Evolutionary conservation across 2,329 filamentous ascomycete species (phyloP).

Genomic region (Colletotrichum phormii): DNA sequence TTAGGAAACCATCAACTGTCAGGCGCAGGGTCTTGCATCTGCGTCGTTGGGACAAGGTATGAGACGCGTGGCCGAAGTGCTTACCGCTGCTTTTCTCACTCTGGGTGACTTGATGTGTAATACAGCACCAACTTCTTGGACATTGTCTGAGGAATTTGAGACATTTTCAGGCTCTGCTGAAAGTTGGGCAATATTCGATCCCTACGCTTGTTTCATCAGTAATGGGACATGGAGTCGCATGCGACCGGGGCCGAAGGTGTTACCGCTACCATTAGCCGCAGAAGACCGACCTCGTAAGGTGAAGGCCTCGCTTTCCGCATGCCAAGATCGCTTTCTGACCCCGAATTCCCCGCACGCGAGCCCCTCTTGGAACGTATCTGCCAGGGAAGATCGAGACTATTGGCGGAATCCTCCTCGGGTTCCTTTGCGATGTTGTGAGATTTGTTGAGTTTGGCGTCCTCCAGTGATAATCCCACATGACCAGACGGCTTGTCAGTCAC

Average conservation of each 20-base stretch:
- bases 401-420: background rate
- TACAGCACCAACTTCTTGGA: background rate
- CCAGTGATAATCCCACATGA: background rate
- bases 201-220: background rate
- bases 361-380: background rate
- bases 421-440: background rate
- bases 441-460: background rate
- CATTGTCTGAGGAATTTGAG: background rate
- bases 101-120: background rate
- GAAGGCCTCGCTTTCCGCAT: constrained; percentile 16
- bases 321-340: background rate
- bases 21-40: constrained; percentile 10
- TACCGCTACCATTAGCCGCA: background rate
- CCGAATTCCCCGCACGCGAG: constrained; percentile 28
- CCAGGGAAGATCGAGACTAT: background rate
- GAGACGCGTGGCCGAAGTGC: background rate
- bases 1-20: constrained; percentile 1
- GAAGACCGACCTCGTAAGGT: background rate
- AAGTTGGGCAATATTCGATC: background rate
- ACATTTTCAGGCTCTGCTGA: background rate
- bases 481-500: background rate
- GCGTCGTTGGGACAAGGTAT: background rate
- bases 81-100: background rate
- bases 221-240: background rate
- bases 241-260: background rate